Conservation (phyloP, 257 asterid genomes). For the Parsonsia alboflavescens region DNA sequence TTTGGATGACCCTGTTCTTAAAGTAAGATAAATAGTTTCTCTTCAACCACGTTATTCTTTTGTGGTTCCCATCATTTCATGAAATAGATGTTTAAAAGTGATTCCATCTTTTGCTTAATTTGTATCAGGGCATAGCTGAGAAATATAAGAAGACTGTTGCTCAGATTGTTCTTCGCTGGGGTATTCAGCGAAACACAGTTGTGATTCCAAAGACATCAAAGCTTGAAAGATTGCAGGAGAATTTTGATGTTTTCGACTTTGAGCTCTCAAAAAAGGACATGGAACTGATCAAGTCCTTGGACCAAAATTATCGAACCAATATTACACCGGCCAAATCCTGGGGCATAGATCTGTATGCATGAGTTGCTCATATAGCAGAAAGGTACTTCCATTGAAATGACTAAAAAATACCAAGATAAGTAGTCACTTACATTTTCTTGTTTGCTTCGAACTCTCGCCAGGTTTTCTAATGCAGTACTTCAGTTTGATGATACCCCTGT, state of each 20-base stretch:
- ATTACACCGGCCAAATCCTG: slow-evolving; percentile 56
- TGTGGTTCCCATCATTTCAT: neutral
- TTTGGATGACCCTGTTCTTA: slow-evolving; percentile 53
- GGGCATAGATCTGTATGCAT: slow-evolving; percentile 52
- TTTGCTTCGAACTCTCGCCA: neutral
- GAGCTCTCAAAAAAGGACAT: slow-evolving; percentile 40
- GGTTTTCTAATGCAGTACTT: neutral
- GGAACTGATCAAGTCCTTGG: slow-evolving; percentile 40
- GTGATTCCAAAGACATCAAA: slow-evolving; percentile 63
- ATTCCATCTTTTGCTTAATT: slow-evolving; percentile 11
- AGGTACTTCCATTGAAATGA: neutral
- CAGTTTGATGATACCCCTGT: neutral
- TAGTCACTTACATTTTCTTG: neutral
- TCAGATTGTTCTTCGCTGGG: slow-evolving; percentile 63
- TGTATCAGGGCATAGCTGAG: slow-evolving; percentile 45
- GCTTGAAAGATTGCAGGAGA: slow-evolving; percentile 47
- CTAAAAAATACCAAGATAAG: neutral
- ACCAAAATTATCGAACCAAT: slow-evolving; percentile 44
- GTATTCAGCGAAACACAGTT: slow-evolving; percentile 43
- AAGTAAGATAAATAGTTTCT: slow-evolving; percentile 21
- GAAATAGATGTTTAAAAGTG: neutral
- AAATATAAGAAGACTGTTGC: slow-evolving; percentile 50
- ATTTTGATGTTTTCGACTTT: slow-evolving; percentile 36
- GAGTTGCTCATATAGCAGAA: slow-evolving; percentile 3
- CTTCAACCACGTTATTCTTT: neutral